Conservation (phyloP, 176 grass and related monocot species). For the Musa itinerans region DNA sequence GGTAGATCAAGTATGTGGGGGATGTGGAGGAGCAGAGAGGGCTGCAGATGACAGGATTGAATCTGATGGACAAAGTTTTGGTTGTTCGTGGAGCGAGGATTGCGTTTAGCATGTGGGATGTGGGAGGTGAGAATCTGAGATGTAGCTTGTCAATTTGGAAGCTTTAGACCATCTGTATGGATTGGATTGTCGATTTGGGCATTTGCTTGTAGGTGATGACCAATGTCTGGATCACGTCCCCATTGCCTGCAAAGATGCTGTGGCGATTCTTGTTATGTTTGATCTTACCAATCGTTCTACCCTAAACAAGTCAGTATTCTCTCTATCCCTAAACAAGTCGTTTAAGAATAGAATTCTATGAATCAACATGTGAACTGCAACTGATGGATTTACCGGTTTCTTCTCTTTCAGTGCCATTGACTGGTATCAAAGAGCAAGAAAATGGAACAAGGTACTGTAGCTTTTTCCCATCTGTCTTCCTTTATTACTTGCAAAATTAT, state of each 20-base stretch:
- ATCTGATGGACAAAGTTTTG: conserved; percentile 93
- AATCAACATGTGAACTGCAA: neutral
- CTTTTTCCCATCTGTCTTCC: neutral
- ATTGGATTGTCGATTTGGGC: neutral
- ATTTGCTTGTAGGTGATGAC: conserved; percentile 46
- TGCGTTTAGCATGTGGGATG: conserved; percentile 87
- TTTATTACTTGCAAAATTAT: neutral
- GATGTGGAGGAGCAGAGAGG: conserved; percentile 65
- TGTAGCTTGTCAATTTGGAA: no score
- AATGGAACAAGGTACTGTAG: conserved; percentile 83
- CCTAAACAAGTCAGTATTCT: conserved; percentile 68
- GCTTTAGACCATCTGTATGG: no score
- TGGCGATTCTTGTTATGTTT: conserved; percentile 91
- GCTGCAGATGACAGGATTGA: conserved; percentile 75
- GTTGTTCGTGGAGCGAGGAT: conserved; percentile 58
- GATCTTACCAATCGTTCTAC: conserved; percentile 95
- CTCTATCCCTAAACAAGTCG: neutral
- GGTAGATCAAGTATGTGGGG: conserved; percentile 83
- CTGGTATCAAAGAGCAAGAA: conserved; percentile 90
- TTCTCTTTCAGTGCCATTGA: conserved; percentile 49
- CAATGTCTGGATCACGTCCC: conserved; percentile 59
- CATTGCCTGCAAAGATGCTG: conserved; percentile 91
- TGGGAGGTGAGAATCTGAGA: conserved; percentile 40
- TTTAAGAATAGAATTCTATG: neutral
- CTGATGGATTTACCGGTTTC: conserved; percentile 13